Evolutionary conservation across 495 filamentous ascomycete species (phyloP), one percentile per base, ranked within the genome.

Genomic region (Trichoderma asperelloides): DNA sequence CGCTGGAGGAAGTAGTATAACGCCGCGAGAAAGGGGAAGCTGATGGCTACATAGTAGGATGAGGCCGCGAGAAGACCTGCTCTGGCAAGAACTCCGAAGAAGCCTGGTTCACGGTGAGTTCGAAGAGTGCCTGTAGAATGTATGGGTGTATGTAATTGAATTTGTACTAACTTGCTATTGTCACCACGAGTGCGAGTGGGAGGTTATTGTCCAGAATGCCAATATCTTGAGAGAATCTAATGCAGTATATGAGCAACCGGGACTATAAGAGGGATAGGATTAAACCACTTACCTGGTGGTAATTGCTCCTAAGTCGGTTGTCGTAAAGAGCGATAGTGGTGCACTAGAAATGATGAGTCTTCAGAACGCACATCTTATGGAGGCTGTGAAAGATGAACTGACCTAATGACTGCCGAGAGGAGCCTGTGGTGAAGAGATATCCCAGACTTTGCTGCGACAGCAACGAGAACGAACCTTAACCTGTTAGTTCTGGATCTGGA

Each of bases 1-100:
- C 83, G 83, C 71, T 88, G 84, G 15, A 88, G 76, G 37, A 81
- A 43, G 69, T 82, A 88, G 37, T 85, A 67, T 11, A 77, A 70
- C 33, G 76, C 41, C 25, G 72, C 25, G 16, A 72, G 64, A 0
- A 72, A 28, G 25, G 71, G 71, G 27, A 73, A 69, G 37, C 60
- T 66, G 27, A 67, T 27, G 40, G 69, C 68, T 21, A 70, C 68
- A 37, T 74, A 75, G 30, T 62, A 64, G 21, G 67, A 51, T 16
- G 69, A 55, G 5, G 69, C 57, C 16, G 67, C 69, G 11, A 68
- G 64, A 37, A 72, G 37, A 9, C 66, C 66, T 7, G 64, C 69
- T 27, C 62, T 65, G 28, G 57, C 70, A 62, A 70, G 66, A 30
- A 63, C 65, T 13, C 62, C 63, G 15, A 68, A 63, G 57, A 70